Base-by-base conservation (phyloP, 2,329 filamentous ascomycete genomes). In the Colletotrichum sublineola region DNA sequence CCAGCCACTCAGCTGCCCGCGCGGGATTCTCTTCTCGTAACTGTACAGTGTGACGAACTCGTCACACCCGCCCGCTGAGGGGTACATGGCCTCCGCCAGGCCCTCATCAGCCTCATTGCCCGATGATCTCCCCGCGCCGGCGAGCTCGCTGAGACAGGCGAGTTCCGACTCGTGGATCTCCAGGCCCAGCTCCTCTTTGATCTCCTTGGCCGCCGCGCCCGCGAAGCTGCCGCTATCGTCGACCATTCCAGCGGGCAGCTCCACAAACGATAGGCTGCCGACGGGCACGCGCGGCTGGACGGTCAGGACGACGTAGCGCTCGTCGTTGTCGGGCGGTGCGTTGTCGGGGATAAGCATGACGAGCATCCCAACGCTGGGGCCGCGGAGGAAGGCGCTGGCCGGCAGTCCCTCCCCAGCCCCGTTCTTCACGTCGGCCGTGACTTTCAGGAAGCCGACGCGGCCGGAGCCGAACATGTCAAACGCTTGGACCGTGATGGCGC, bases 361-460 rank as follows among this genome's bases (percentile, higher is more conserved):
- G 11, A 91, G 84, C 85, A 91, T 88, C 33, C 85, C 89, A 55
- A 91, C 89, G 76, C 85, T 87, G n/a, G 88, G 85, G 0, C 90
- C 90, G 48, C 90, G 86, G 2, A 92, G 82, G 71, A 92, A 88
- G 0, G 89, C 82, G 2, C 82, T 81, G 5, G 87, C 88, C 0
- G 89, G 88, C 0, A 92, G 82, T 0, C 75, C 78, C 74, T 89
- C 86, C 67, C 84, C 85, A 0, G 80, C 80, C 1, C 74, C 68
- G 75, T 89, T 91, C 71, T 80, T 79, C 1, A 91, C 81, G 2
- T 79, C 75, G 8, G 88, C 85, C 3, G 79, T 80, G 48, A 91
- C 78, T 74, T 91, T 91, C 31, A 91, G 76, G 77, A 91, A 91
- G 56, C 89, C 89, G 18, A 91, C 78, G 2, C 84, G 82, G 12